Evolutionary conservation across 495 filamentous ascomycete species (phyloP), one percentile per base, ranked within the genome.

Genomic region (Cercophora samala): DNA sequence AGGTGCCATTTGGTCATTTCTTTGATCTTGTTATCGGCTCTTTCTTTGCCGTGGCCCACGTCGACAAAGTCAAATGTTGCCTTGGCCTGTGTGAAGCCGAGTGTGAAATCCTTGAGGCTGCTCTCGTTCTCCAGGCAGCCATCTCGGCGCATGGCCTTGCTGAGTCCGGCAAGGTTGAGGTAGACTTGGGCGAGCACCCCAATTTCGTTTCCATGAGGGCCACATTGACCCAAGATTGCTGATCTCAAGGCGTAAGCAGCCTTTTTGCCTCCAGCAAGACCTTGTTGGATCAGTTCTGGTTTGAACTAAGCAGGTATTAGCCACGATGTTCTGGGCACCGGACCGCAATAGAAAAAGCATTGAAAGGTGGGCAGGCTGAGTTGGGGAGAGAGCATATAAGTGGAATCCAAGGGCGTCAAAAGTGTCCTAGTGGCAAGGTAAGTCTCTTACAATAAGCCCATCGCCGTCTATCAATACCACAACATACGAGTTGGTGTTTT

Each of bases 381-480:
- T 32, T 32, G 29, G 8, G 8, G 3, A 32, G 29, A 8, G 3
- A 32, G 3, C 29, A 32, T n/a, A n/a, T n/a, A 32, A 32, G 29
- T 32, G 29, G 3, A 4, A 8, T 32, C 29, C 4, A 32, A 8
- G 8, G 29, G 29, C 8, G 29, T 32, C 29, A 32, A 32, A 32
- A 32, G 29, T 32, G 29, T 32, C 24, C 18, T 29, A 6, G 22
- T 58, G 42, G 26, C 26, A 62, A 51, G 54, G 52, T 46, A 29
- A 62, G 11, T 73, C 84, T 75, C n/a, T n/a, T 76, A 88, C 86
- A 69, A 94, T 85, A 71, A 92, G 84, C 26, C 88, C 88, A 72
- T 93, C 89, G 26, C 90, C 91, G 73, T 96, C 91, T 62, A 96
- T 84, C 66, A 96, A 79, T 19, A 92, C 83, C 26, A 91, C 74